Evolutionary conservation across 192 early-diverging fungal genomes (phyloP).

Genomic region (Coemansia sp.): DNA sequence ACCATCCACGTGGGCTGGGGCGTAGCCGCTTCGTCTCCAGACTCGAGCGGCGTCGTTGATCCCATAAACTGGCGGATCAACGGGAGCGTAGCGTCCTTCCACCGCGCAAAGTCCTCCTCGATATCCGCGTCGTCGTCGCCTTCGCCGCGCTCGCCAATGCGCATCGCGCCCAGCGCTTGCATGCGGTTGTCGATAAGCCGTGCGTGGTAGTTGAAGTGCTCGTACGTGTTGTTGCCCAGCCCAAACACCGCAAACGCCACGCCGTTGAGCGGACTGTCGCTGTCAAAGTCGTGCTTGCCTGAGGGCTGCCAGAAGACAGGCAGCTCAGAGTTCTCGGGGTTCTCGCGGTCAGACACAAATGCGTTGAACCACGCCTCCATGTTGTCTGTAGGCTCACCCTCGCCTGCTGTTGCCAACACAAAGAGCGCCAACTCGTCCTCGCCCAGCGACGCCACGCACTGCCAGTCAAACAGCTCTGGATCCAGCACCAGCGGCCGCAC

Average conservation of each 20-base stretch:
- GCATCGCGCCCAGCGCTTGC: conserved; percentile 69
- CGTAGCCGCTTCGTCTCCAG: conserved; percentile 26
- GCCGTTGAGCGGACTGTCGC: conserved; percentile 64
- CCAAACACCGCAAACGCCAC: conserved; percentile 55
- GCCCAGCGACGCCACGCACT: conserved; percentile 68
- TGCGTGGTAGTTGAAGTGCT: conserved; percentile 81
- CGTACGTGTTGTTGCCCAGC: conserved; percentile 60
- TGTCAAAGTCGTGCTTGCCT: conserved; percentile 84
- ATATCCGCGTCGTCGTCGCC: conserved; percentile 96
- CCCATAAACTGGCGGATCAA: conserved; percentile 75
- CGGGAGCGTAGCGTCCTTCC: conserved; percentile 89
- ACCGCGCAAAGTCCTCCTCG: conserved; percentile 95
- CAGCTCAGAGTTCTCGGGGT: conserved; percentile 66
- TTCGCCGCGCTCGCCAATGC: conserved; percentile 82
- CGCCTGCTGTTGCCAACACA: conserved; percentile 95
- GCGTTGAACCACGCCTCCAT: conserved; percentile 92
- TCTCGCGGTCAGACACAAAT: conserved; percentile 62
- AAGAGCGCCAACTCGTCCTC: conserved; percentile 78
- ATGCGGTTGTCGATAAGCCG: conserved; percentile 71
- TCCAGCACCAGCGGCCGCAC: conserved; percentile 82
- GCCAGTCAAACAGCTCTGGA: conserved; percentile 91
- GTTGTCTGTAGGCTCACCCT: conserved; percentile 98
- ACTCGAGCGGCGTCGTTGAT: conserved; percentile 39
- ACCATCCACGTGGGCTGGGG: conserved; percentile 59
- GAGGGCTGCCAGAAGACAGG: conserved; percentile 62